Base-by-base conservation (phyloP, 2,329 filamentous ascomycete genomes). In the Dactylellina haptotyla region DNA sequence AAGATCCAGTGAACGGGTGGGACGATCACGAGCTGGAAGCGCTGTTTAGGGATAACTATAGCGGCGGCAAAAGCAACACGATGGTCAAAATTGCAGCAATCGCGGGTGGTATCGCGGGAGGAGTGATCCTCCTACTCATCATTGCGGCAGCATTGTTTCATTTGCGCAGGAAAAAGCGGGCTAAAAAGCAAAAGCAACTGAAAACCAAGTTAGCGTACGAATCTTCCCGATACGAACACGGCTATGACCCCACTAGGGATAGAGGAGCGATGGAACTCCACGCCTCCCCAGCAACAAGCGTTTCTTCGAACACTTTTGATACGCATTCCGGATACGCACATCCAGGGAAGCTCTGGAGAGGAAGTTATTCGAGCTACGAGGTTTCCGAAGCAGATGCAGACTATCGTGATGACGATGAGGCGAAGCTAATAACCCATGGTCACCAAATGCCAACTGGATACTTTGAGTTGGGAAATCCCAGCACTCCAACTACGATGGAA, bases 1-100 rank as follows among this genome's bases (percentile, higher is more conserved):
- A 45, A 9, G 69, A 66, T 14, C 69, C 69, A 5, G 69, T 73
- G 23, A 73, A 73, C 18, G 69, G 69, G 32, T 73, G 69, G 69
- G 69, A 73, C 37, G 61, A 73, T 20, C 69, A 73, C 25, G 23
- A 66, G 14, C 23, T 73, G 5, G 34, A 73, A 45, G 61, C 53
- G 3, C 46, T 73, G 2, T 73, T 73, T 32, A 48, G 45, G 8
- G 12, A 37, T 1, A 61, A 30, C 14, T 43, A 23, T 25, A 14
- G 20, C 30, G 34, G 41, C 2, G 30, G 20, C 20, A 50, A 48
- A 14, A 23, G 18, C 26, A 46, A 32, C 12, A 39, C 6, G 14
- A 62, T 61, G 54, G 61, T 46, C n/a, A 56, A 14, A n/a, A 73
- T 73, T 16, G 69, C 54, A 23, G 69, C 69, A 4, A 25, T 73